A percentile compares a stretch with the other conserved stretches of the same genome.
phyloP scores from a whole-genome alignment of 2,329 filamentous ascomycete species.

The Botrytis cinerea region DNA sequence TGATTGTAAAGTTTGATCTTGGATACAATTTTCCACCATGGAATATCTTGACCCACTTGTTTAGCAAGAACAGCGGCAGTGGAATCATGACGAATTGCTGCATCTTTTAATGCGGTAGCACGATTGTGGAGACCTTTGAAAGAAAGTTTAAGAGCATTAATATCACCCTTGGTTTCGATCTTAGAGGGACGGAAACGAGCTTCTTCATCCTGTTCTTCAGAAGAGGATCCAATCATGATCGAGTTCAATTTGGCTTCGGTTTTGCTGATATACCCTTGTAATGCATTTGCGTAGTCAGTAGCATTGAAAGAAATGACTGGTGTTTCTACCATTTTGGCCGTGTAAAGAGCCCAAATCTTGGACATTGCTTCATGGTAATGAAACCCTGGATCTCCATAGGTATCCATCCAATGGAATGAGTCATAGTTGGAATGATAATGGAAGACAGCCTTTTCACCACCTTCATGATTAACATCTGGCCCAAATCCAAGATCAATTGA shows the following conservation, averaged over 20 bases:
- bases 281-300: constrained; percentile 46
- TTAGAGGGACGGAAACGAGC: constrained; percentile 35
- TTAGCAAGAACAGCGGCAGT: constrained; percentile 39
- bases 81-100: constrained; percentile 37
- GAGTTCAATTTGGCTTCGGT: constrained; percentile 39
- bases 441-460: constrained; percentile 53
- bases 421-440: constrained; percentile 87
- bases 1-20: constrained; percentile 63
- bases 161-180: constrained; percentile 29
- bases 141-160: constrained; percentile 33
- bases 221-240: constrained; percentile 27
- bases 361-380: constrained; percentile 61
- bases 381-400: constrained; percentile 67
- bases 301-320: constrained; percentile 55
- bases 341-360: constrained; percentile 54
- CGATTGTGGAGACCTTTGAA: constrained; percentile 38
- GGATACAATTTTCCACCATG: constrained; percentile 78
- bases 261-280: constrained; percentile 39
- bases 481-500: constrained; percentile 60
- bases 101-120: constrained; percentile 32
- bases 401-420: constrained; percentile 81
- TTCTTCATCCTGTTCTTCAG: constrained; percentile 37
- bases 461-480: constrained; percentile 38
- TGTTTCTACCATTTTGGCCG: constrained; percentile 51
- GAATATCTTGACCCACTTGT: constrained; percentile 56